These are phyloP conservation scores for Pythium phragmitis DNA, from an alignment of 352 stramenopile genomes.

Conservation along the genomic window DNA sequence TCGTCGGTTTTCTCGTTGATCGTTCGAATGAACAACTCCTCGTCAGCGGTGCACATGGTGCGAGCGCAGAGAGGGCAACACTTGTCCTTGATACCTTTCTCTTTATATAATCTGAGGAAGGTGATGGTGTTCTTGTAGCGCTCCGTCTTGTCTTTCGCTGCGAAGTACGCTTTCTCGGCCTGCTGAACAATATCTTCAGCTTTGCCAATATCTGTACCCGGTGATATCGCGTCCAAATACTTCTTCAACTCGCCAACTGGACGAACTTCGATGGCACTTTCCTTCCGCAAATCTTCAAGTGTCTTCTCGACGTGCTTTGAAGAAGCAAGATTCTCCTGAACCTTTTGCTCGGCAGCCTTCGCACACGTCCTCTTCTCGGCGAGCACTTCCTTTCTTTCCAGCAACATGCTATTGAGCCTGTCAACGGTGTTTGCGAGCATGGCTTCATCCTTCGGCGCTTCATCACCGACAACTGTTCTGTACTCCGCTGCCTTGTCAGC, in stretches of 20 bases:
- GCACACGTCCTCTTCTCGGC: slow-evolving; percentile 34
- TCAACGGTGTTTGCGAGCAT: slow-evolving; percentile 29
- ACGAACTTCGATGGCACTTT: slow-evolving; percentile 57
- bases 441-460: slow-evolving; percentile 32
- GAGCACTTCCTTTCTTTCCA: slow-evolving; percentile 24
- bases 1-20: slow-evolving; percentile 80
- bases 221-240: slow-evolving; percentile 48
- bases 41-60: slow-evolving; percentile 55
- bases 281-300: slow-evolving; percentile 32
- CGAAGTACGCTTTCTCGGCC: slow-evolving; percentile 63
- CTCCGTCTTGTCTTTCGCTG: slow-evolving; percentile 81
- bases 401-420: slow-evolving; percentile 31
- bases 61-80: slow-evolving; percentile 78
- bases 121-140: slow-evolving; percentile 80
- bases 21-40: slow-evolving; percentile 53
- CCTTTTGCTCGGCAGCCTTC: slow-evolving; percentile 30
- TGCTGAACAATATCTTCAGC: slow-evolving; percentile 50
- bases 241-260: slow-evolving; percentile 50
- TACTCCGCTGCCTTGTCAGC: slow-evolving; percentile 45
- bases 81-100: slow-evolving; percentile 78
- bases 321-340: slow-evolving; percentile 54
- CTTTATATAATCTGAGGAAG: slow-evolving; percentile 84
- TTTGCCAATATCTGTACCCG: slow-evolving; percentile 41
- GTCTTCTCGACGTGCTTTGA: slow-evolving; percentile 53
- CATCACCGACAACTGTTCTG: slow-evolving; percentile 31